phyloP scores from a whole-genome alignment of 2,329 filamentous ascomycete species.

The Scopulariopsis brevicaulis region DNA sequence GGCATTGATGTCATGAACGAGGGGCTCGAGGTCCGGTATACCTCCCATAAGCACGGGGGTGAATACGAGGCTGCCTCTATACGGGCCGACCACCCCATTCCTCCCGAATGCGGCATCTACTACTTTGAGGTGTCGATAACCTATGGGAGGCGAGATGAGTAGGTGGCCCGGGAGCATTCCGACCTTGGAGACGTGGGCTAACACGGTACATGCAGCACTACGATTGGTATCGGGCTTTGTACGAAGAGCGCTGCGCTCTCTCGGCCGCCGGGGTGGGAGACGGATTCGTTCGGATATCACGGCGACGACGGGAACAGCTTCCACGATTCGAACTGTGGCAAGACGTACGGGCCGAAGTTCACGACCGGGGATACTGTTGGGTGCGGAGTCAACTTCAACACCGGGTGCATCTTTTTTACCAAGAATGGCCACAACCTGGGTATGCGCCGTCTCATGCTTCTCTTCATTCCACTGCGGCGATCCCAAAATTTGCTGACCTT shows the following conservation, averaged over 20 bases:
- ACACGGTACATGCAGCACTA: constrained; percentile 28
- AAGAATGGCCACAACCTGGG: constrained; percentile 50
- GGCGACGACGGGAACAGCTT: constrained; percentile 56
- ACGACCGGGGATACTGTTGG: constrained; percentile 47
- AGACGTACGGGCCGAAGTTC: constrained; percentile 44
- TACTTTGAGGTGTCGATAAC: constrained; percentile 68
- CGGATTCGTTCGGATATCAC: constrained; percentile 58
- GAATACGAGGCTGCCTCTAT: constrained; percentile 71
- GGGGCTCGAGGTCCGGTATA: constrained; percentile 59
- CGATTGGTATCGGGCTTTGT: constrained; percentile 53
- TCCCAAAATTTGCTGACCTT: neutral
- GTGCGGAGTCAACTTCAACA: constrained; percentile 55
- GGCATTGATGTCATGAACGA: constrained; percentile 65
- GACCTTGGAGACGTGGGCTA: neutral
- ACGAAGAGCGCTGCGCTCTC: constrained; percentile 39
- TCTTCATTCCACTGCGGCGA: neutral
- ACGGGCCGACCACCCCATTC: constrained; percentile 77
- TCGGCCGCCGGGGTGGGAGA: constrained; percentile 55
- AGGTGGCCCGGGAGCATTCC: constrained; percentile 16
- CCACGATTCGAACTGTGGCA: constrained; percentile 42
- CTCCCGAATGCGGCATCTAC: constrained; percentile 82
- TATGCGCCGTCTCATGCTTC: constrained; percentile 18
- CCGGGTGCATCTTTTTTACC: constrained; percentile 56
- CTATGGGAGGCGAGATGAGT: constrained; percentile 42
- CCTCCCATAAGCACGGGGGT: constrained; percentile 29